Base-by-base conservation (phyloP, 2,329 filamentous ascomycete species). In the Aspergillus sp. region DNA sequence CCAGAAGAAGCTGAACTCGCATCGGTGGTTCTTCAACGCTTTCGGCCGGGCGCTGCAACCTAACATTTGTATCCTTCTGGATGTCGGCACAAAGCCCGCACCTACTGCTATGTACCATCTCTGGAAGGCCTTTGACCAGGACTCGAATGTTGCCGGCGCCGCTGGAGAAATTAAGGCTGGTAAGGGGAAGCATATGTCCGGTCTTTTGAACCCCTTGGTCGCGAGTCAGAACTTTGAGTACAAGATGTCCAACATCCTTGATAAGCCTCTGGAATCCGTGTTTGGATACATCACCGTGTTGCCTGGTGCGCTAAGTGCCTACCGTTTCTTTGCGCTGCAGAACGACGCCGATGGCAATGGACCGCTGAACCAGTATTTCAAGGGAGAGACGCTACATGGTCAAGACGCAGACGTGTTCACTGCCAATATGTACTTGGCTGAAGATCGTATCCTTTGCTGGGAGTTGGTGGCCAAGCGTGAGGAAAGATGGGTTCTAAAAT, bases 141-240 rank as follows among this genome's bases (percentile, higher is more conserved):
- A 98, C 70, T 97, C 93, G 4, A 97, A 91, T 57, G 93, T 98
- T 28, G 93, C 91, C 0, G 94, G 93, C 42, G 93, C 93, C 28
- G 96, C 93, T 53, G 93, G 93, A 55, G 93, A 98, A 67, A 98
- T 98, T 68, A 95, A 91, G 65, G 93, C 93, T 0, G 94, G 94
- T 71, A 94, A 96, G 66, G 93, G 93, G 5, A 88, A 84, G 55
- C 82, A 79, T 27, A 90, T 88, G 62, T 73, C 82, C 4, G 88
- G 91, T 52, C 76, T 98, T 10, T 73, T 98, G 41, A 98, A 98
- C 60, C 93, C 93, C 0, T 76, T 98, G 4, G 91, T 98, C 10
- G 93, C 93, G 0, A 94, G 89, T 41, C 93, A 98, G 61, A 98
- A 98, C 65, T 98, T 98, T 57, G 93, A 98, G 73, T 98, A 98